Evolutionary conservation across 208 protist species (phyloP).

Genomic region (Lotmaria passim): DNA sequence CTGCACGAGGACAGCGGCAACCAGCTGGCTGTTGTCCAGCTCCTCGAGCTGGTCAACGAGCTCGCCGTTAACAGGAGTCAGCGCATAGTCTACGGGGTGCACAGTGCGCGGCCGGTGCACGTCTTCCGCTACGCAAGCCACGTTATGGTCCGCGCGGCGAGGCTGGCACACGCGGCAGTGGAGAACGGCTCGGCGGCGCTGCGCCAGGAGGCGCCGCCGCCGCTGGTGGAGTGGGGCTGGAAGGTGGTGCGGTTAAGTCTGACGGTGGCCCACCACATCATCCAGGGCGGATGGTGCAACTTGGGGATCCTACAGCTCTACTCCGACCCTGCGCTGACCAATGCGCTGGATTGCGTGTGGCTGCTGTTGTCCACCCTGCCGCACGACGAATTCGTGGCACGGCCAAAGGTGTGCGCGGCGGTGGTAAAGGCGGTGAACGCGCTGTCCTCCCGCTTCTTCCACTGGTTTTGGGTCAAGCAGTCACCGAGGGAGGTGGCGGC

Average conservation of each 20-base stretch:
- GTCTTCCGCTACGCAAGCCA: slow-evolving; percentile 39
- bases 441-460: slow-evolving; percentile 46
- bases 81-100: slow-evolving; percentile 43
- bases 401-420: slow-evolving; percentile 46
- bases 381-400: slow-evolving; percentile 28
- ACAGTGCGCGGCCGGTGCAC: slow-evolving; percentile 25
- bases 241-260: slow-evolving; percentile 50
- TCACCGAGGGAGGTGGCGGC: slow-evolving; percentile 36
- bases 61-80: slow-evolving; percentile 45
- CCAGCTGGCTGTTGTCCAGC: slow-evolving; percentile 23
- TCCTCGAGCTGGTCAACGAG: slow-evolving; percentile 45
- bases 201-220: slow-evolving; percentile 10
- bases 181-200: slow-evolving; percentile 4
- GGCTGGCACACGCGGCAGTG: slow-evolving; percentile 10
- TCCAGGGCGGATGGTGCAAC: slow-evolving; percentile 69
- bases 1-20: slow-evolving; percentile 20
- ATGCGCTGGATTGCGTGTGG: slow-evolving; percentile 48
- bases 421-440: slow-evolving; percentile 43
- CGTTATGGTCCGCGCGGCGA: slow-evolving; percentile 19
- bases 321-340: slow-evolving; percentile 40
- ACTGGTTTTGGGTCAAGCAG: slow-evolving; percentile 49
- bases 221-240: slow-evolving; percentile 56
- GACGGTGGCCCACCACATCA: slow-evolving; percentile 41
- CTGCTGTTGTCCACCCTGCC: slow-evolving; percentile 33
- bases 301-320: slow-evolving; percentile 61